Percentiles rank a stretch among this genome's conserved stretches.
Evolutionary conservation across 768 basidiomycete genomes (phyloP).

Genomic region (Podaxis rugospora): DNA sequence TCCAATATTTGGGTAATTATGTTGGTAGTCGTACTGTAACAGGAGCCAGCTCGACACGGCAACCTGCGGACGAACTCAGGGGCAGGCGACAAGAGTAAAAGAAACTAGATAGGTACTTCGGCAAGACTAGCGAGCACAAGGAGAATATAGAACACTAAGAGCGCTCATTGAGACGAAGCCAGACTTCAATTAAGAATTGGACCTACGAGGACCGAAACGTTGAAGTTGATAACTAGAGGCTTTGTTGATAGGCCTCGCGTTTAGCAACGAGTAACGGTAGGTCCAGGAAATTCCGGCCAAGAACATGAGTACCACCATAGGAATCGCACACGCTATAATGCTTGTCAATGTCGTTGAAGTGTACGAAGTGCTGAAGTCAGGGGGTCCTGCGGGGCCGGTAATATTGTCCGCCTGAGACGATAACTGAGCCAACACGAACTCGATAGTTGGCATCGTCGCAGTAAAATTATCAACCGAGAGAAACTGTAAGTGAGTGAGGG

Average conservation of each 20-base stretch:
- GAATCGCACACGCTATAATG: constrained; percentile 30
- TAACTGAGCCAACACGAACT: background rate
- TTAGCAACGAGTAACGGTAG: constrained; percentile 39
- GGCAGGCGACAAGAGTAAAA: background rate
- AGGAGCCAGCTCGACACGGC: constrained; percentile 57
- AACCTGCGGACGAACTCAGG: constrained; percentile 27
- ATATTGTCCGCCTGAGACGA: background rate
- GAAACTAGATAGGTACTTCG: constrained; percentile 28
- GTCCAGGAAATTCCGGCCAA: constrained; percentile 47
- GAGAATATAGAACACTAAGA: constrained; percentile 46
- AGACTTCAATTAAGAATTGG: background rate
- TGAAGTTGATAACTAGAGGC: constrained; percentile 39
- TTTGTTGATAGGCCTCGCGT: constrained; percentile 49
- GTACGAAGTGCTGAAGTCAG: constrained; percentile 18
- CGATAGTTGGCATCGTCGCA: background rate
- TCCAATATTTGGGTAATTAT: constrained; percentile 44
- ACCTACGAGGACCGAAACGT: constrained; percentile 51
- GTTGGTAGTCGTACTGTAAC: constrained; percentile 48
- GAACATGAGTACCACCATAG: constrained; percentile 39
- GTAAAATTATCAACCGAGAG: background rate
- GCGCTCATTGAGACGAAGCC: background rate
- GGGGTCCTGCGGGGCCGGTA: background rate
- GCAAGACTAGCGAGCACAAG: constrained; percentile 44
- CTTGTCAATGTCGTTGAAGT: constrained; percentile 31
- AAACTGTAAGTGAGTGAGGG: background rate